A percentile compares a stretch with the other conserved stretches of the same genome.
These are phyloP conservation scores for Globisporangium alternatum DNA, from an alignment of 352 stramenopile species.

Conservation along the genomic window DNA sequence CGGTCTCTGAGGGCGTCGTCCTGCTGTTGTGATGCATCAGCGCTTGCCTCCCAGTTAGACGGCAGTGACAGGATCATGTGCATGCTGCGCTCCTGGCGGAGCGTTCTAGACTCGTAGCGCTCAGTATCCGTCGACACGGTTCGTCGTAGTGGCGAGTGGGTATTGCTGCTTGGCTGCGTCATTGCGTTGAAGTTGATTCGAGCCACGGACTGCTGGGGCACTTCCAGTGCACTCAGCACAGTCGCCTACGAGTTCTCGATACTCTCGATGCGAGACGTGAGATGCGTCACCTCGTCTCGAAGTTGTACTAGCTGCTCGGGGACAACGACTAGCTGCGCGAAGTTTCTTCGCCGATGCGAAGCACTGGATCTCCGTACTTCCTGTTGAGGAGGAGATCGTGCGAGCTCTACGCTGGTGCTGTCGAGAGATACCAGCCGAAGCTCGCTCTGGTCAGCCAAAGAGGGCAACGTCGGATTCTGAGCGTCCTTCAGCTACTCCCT, in stretches of 20 bases:
- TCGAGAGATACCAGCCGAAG: too few relatives aligned
- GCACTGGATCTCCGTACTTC: neutral
- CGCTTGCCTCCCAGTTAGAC: neutral
- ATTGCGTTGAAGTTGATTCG: neutral
- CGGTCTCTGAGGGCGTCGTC: neutral
- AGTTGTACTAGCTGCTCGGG: neutral
- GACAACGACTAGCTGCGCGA: neutral
- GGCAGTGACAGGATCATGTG: slow-evolving; percentile 3
- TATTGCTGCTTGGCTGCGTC: neutral
- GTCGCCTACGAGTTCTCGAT: neutral
- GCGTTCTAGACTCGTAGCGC: neutral
- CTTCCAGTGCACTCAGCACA: neutral
- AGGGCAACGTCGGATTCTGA: too few relatives aligned
- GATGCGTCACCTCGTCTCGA: neutral
- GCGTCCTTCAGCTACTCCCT: too few relatives aligned
- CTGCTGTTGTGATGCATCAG: neutral
- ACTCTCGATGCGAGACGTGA: neutral
- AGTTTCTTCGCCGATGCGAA: neutral
- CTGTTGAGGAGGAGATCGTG: neutral
- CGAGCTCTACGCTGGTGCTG: neutral
- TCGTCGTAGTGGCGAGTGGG: too few relatives aligned
- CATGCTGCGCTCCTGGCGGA: neutral
- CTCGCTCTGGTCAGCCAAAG: too few relatives aligned
- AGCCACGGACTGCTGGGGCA: neutral
- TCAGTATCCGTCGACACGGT: neutral